phyloP scores from a whole-genome alignment of 768 basidiomycete species.

The Tremella yokohamensis region DNA sequence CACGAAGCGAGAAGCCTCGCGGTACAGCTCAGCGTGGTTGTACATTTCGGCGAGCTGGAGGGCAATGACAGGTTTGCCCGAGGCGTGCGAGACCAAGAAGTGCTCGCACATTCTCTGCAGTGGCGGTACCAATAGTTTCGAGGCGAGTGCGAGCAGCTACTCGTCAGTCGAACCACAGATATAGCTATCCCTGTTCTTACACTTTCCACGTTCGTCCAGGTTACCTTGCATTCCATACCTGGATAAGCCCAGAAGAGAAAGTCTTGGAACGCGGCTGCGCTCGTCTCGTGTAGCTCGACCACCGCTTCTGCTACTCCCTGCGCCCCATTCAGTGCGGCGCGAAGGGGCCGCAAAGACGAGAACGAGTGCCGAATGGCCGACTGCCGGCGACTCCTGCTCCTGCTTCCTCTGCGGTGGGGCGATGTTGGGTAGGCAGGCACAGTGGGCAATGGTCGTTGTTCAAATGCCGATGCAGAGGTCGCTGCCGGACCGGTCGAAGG shows the following conservation, averaged over 20 bases:
- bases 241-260: slow-evolving; percentile 91
- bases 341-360: slow-evolving; percentile 16
- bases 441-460: background rate
- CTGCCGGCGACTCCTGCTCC: slow-evolving; percentile 4
- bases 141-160: slow-evolving; percentile 71
- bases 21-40: slow-evolving; percentile 64
- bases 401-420: background rate
- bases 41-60: slow-evolving; percentile 88
- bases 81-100: slow-evolving; percentile 87
- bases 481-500: background rate
- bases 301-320: slow-evolving; percentile 62
- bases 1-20: slow-evolving; percentile 85
- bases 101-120: slow-evolving; percentile 76
- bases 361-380: slow-evolving; percentile 31
- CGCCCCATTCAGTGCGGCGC: background rate
- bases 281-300: slow-evolving; percentile 85
- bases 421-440: background rate
- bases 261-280: slow-evolving; percentile 85
- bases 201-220: slow-evolving; percentile 92
- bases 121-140: slow-evolving; percentile 78
- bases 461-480: background rate
- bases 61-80: slow-evolving; percentile 86
- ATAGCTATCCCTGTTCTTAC: slow-evolving; percentile 24
- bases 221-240: slow-evolving; percentile 83
- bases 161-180: slow-evolving; percentile 1